Conservation (phyloP, 306 rosid species). For the Quercus bicolor region DNA sequence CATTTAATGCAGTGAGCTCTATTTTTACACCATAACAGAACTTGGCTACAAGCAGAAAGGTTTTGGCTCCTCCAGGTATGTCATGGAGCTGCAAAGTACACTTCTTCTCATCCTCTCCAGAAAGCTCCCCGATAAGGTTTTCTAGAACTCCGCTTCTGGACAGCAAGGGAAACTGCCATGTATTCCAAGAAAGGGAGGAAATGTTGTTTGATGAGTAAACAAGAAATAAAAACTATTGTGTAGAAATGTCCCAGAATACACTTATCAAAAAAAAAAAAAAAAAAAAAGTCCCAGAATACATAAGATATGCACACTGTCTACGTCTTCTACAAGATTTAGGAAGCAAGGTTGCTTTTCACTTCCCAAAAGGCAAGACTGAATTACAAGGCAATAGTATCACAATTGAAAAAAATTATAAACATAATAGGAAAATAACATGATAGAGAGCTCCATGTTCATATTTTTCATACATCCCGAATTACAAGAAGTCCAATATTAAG, state of each 20-base stretch:
- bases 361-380: neutral
- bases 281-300: neutral
- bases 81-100: slow-evolving; percentile 62
- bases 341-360: neutral
- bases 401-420: neutral
- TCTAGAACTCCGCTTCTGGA: slow-evolving; percentile 76
- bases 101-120: slow-evolving; percentile 36
- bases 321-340: neutral
- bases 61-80: slow-evolving; percentile 83
- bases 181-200: neutral
- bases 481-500: neutral
- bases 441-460: neutral
- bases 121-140: slow-evolving; percentile 44
- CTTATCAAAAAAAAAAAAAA: no score
- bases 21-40: slow-evolving; percentile 87
- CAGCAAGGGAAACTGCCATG: slow-evolving; percentile 75
- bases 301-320: neutral
- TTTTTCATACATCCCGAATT: neutral
- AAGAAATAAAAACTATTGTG: neutral
- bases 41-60: slow-evolving; percentile 57
- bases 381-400: neutral
- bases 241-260: neutral
- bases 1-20: slow-evolving; percentile 65
- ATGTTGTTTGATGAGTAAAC: neutral
- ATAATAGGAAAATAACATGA: neutral